Evolutionary conservation across 78 protist genomes (phyloP).

Genomic region (Polysphondylium violaceum): DNA sequence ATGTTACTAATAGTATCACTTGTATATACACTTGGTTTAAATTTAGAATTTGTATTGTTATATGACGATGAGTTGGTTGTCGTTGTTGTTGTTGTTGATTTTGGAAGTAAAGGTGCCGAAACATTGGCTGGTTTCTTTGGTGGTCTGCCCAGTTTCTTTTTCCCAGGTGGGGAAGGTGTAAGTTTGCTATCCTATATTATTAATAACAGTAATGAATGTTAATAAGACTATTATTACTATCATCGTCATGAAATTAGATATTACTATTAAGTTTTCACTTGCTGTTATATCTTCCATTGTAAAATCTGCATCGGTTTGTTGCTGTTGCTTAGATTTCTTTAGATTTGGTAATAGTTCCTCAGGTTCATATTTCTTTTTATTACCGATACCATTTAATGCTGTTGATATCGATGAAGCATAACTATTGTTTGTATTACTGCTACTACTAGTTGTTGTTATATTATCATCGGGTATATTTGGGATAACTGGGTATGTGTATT

Average conservation of each 20-base stretch:
- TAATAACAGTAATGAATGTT: background rate
- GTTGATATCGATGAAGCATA: background rate
- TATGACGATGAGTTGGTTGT: background rate
- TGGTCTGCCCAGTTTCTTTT: conserved; percentile 15
- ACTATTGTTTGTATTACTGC: background rate
- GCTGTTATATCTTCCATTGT: too few relatives aligned
- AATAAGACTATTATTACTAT: background rate
- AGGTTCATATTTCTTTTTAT: too few relatives aligned
- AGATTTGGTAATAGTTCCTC: too few relatives aligned
- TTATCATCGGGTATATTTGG: background rate
- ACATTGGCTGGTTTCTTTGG: background rate
- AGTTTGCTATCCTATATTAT: background rate
- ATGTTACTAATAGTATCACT: background rate
- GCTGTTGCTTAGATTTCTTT: too few relatives aligned
- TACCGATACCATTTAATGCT: too few relatives aligned
- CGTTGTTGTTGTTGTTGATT: background rate
- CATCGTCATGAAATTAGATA: background rate
- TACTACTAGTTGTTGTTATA: background rate
- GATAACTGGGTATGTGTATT: background rate
- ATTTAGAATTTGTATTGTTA: background rate
- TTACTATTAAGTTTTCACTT: too few relatives aligned
- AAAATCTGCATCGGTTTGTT: too few relatives aligned
- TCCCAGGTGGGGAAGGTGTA: conserved; percentile 8
- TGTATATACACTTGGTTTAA: background rate
- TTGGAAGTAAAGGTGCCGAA: background rate